phyloP scores from a whole-genome alignment of 2,329 filamentous ascomycete species.

The Ophiostoma perfectum region DNA sequence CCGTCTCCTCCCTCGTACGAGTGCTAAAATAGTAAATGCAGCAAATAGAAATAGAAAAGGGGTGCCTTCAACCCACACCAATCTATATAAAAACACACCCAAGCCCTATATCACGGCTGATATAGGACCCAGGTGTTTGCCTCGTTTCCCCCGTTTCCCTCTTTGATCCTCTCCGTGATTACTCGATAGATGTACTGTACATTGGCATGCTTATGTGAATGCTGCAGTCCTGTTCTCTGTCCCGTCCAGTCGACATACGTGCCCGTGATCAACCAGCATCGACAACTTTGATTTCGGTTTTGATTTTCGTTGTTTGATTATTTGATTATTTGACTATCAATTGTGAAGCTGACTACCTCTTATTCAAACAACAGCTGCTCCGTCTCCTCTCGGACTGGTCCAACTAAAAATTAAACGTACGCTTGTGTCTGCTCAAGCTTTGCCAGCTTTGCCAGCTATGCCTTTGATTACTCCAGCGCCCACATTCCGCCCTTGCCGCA shows the following conservation, averaged over 20 bases:
- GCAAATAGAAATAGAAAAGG: neutral
- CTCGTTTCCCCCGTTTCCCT: neutral
- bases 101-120: neutral
- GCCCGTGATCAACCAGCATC: too few relatives aligned
- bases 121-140: constrained; percentile 1
- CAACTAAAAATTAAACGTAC: too few relatives aligned
- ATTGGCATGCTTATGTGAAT: neutral
- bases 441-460: too few relatives aligned
- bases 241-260: neutral
- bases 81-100: constrained; percentile 10
- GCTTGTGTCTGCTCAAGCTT: too few relatives aligned
- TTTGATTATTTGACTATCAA: too few relatives aligned
- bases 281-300: too few relatives aligned
- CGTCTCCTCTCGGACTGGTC: too few relatives aligned
- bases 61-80: neutral
- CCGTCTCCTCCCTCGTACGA: constrained; percentile 8
- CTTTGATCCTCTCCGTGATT: neutral
- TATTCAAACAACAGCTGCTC: too few relatives aligned
- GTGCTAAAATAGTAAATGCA: neutral
- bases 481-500: neutral
- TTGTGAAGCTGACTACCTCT: too few relatives aligned
- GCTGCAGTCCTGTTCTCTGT: neutral
- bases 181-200: neutral
- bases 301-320: too few relatives aligned
- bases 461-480: neutral